phyloP scores from a whole-genome alignment of 495 filamentous ascomycete species.

The Penicillium coffeae region DNA sequence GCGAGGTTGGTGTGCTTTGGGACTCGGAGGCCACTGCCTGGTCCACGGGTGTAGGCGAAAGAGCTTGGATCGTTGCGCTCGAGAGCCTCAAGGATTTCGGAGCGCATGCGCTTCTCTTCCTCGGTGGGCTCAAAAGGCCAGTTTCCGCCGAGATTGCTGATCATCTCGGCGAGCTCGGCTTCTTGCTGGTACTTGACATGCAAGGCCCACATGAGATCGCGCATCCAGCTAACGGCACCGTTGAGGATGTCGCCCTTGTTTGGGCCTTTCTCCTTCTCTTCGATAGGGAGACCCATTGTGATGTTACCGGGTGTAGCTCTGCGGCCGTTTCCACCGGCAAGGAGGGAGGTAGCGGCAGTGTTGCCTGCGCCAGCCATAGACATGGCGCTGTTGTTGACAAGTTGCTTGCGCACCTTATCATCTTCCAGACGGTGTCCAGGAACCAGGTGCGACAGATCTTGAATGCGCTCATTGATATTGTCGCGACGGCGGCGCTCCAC shows the following conservation, averaged over 20 bases:
- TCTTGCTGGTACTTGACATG: slow-evolving; percentile 84
- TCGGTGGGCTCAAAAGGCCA: slow-evolving; percentile 84
- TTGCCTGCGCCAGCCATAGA: slow-evolving; percentile 71
- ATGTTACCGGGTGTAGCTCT: slow-evolving; percentile 82
- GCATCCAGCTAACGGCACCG: slow-evolving; percentile 92
- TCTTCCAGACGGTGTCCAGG: slow-evolving; percentile 91
- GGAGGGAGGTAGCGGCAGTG: slow-evolving; percentile 77
- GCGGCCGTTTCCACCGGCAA: slow-evolving; percentile 79
- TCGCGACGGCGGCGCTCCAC: slow-evolving; percentile 92
- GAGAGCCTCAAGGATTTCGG: slow-evolving; percentile 81
- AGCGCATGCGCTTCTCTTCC: slow-evolving; percentile 92
- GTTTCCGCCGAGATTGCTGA: slow-evolving; percentile 64
- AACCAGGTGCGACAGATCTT: slow-evolving; percentile 90
- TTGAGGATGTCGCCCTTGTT: slow-evolving; percentile 99
- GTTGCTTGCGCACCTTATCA: slow-evolving; percentile 92
- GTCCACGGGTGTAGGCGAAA: slow-evolving; percentile 79
- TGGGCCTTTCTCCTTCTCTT: slow-evolving; percentile 97
- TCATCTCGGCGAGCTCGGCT: slow-evolving; percentile 70
- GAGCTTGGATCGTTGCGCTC: slow-evolving; percentile 66
- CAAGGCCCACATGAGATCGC: slow-evolving; percentile 96
- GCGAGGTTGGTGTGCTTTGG: slow-evolving; percentile 90
- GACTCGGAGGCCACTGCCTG: slow-evolving; percentile 81
- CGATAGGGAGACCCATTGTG: slow-evolving; percentile 81
- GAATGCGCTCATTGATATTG: slow-evolving; percentile 98
- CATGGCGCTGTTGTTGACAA: slow-evolving; percentile 82